Conservation (phyloP, 2,329 filamentous ascomycete species). For the Diaporthe capsici region DNA sequence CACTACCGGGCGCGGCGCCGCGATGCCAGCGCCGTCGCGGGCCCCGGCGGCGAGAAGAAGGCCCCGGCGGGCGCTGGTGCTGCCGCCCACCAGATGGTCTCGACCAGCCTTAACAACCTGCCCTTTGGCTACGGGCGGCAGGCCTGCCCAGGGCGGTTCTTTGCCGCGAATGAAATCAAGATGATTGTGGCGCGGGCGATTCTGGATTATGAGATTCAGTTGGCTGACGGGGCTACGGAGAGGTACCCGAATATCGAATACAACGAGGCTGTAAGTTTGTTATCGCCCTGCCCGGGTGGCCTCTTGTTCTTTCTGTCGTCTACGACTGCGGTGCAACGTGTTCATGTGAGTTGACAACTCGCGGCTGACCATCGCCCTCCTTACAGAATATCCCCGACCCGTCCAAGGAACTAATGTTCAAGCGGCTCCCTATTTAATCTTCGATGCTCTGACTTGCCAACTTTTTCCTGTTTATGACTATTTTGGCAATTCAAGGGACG, state of each 20-base stretch:
- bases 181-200: constrained; percentile 51
- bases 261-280: constrained; percentile 28
- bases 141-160: constrained; percentile 56
- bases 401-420: constrained; percentile 46
- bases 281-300: neutral
- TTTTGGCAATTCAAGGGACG: neutral
- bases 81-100: constrained; percentile 56
- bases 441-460: neutral
- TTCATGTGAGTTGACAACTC: neutral
- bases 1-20: constrained; percentile 53
- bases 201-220: constrained; percentile 49
- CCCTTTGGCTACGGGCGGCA: constrained; percentile 58
- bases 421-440: constrained; percentile 37
- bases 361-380: neutral
- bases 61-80: constrained; percentile 45
- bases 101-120: constrained; percentile 51
- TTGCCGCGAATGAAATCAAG: constrained; percentile 55
- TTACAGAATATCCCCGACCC: constrained; percentile 45
- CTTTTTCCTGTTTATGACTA: neutral
- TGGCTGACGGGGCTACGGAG: constrained; percentile 45
- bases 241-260: constrained; percentile 48
- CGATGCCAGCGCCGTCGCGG: constrained; percentile 30
- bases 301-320: neutral
- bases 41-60: constrained; percentile 48
- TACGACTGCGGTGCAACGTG: neutral